Evolutionary conservation across 805 yeast species (phyloP), one percentile per base, ranked within the genome.

Genomic region (Barnettozyma populi): DNA sequence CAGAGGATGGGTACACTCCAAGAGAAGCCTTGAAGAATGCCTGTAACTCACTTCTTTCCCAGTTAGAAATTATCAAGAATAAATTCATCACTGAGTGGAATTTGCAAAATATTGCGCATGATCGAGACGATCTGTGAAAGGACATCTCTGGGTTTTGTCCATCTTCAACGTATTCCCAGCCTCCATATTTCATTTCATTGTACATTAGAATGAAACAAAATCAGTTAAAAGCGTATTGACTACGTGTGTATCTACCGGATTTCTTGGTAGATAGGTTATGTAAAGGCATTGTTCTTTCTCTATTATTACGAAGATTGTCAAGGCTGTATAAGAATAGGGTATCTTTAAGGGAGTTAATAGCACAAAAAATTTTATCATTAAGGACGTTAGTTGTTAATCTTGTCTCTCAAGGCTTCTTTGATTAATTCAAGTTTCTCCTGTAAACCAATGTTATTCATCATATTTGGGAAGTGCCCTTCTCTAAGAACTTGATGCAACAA

Each of bases 81-180:
- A 87, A 85, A 63, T 94, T 94, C 71, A 80, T 80, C 62, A 83
- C 84, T 49, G 99, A 94, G 74, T 94, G 96, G 92, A 90, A 90
- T 44, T 78, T 94, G 62, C 88, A 88, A 69, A 80, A 90, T 34
- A 74, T 82, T 65, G 83, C 80, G 34, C 72, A 75, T 48, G 79
- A 42, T 18, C 49, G 41, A n/a, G 47, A 43, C 20, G 36, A 46
- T 34, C 32, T 38, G 38, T 43, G 37, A 35, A 20, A 8, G 4
- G 6, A 8, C 37, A 10, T 7, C 6, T 18, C 6, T 10, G 11
- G 13, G 32, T 29, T 29, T 29, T 14, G 32, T 14, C 13, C 7
- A 14, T 29, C 9, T 11, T 9, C 13, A 16, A 29, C 13, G 2
- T 29, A 29, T 29, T 7, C n/a, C n/a, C n/a, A 6, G n/a, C 11